Base-by-base conservation (phyloP, 495 filamentous ascomycete species). In the Xylaria grammica region DNA sequence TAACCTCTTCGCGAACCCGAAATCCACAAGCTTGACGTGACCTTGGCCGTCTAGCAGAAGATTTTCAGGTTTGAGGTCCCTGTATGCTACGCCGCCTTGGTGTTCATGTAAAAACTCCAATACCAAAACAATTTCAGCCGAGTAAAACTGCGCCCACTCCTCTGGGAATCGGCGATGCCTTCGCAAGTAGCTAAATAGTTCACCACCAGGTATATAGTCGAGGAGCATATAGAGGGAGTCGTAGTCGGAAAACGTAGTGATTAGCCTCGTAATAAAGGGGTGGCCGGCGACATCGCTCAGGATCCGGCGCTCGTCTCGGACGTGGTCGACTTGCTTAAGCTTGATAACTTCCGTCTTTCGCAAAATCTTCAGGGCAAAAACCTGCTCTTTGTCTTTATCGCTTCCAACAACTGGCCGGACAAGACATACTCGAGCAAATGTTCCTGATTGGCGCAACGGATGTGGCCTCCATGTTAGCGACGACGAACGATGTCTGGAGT, bases 11-110 rank as follows among this genome's bases (percentile, higher is more conserved):
- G 95, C 95, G 73, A 99, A 98, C 0, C 95, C 95, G 77, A 99
- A 99, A 76, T 99, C 95, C n/a, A 98, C 94, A 38, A 98, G 82
- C 76, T 95, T 97, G 72, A 99, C 86, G 76, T 99, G 95, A 5
- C 95, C 95, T 36, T 97, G 87, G 17, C 86, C 91, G 75, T 97
- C 95, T 24, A 98, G 82, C 22, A 98, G 82, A 50, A 99, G 90
- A 72, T 99, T 99, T 75, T 99, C 95, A 2, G 95, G 95, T 76
- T 99, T 98, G 70, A 99, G 77, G 71, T 99, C 95, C 20, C 95
- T 90, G 73, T 97, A 98, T 42, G 95, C 95, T 44, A 99, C 88
- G 7, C 92, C 91, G 27, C 83, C 84, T 71, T 88, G 83, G 34
- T 90, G 81, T 72, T 97, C 92, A 76, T 99, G 95, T 15, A 99